Conservation (phyloP, 139 green algal genomes). For the Chlorella sp. region DNA sequence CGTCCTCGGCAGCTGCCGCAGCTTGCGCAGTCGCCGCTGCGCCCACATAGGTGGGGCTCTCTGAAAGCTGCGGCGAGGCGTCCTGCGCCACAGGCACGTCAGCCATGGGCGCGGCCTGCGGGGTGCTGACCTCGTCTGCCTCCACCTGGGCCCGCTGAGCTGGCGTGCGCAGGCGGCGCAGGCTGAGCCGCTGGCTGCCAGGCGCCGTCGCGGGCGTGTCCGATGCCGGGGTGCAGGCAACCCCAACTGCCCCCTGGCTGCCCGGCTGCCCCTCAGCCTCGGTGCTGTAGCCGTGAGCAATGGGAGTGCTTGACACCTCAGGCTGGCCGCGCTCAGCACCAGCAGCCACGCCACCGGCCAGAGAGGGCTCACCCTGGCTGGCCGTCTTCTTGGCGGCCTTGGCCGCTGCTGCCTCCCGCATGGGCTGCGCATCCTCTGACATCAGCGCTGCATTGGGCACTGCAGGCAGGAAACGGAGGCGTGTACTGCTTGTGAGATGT, state of each 20-base stretch:
- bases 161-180: constrained; percentile 19
- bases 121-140: not conserved
- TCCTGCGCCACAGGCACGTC: constrained; percentile 19
- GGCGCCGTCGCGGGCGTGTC: not conserved
- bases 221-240: not conserved
- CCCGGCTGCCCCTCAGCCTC: not conserved
- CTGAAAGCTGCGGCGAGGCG: constrained; percentile 1
- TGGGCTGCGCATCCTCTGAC: constrained; percentile 5
- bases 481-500: no score
- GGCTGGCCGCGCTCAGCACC: not conserved
- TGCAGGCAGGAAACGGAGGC: not conserved
- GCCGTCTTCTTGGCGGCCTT: not conserved
- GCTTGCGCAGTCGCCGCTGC: not conserved
- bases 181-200: not conserved
- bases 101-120: not conserved
- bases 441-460: constrained; percentile 37
- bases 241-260: not conserved
- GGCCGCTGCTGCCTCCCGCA: not conserved
- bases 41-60: constrained; percentile 6
- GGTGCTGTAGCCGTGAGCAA: not conserved
- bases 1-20: no score
- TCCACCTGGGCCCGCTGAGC: not conserved
- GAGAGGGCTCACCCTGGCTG: not conserved
- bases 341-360: not conserved
- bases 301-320: not conserved